Evolutionary conservation across 1,284 basidiomycete species (phyloP), one percentile per base, ranked within the genome.

Genomic region (Puccinia hordei): DNA sequence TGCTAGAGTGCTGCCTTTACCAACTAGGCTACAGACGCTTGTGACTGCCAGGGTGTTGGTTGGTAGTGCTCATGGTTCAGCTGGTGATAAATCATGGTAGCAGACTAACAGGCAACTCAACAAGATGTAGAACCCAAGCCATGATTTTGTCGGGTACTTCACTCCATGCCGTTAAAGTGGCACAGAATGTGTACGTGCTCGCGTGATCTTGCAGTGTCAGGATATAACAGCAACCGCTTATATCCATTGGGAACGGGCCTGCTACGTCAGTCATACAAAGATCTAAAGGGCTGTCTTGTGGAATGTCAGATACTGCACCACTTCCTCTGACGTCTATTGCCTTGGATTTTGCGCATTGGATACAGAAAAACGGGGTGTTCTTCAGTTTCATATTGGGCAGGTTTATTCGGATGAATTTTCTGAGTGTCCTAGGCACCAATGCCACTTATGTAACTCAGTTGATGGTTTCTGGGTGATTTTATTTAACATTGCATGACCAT

Each of bases 191-290:
- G 27, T 75, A 75, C 0, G 73, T 75, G 2, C 57, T 27, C 0
- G 73, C 53, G 46, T 61, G 55, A 24, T 75, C 73, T 22, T 57
- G 9, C 30, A 75, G 24, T 2, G 55, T 75, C 15, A 75, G 6
- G 3, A 75, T 6, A 19, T 44, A 75, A 0, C 30, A 17, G 1
- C 19, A 49, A 0, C 73, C 73, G 2, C 24, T 30, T 2, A 65
- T 19, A 10, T 75, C 59, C 0, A 2, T 0, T 10, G n/a, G 2
- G 46, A 63, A 65, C 2, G 57, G 57, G 2, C 73, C 57, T 0
- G 57, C 73, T 3, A 75, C n/a, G 30, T 75, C 57, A 0, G 38
- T 19, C 1, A 75, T 57, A 0, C 63, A 1, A 0, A 75, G 44
- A 10, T 75, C 73, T 0, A 75, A 38, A 2, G 57, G 57, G 6